A percentile compares a stretch with the other conserved stretches of the same genome.
phyloP scores from a whole-genome alignment of 2,329 filamentous ascomycete species.

The Cladosporium oxysporum region DNA sequence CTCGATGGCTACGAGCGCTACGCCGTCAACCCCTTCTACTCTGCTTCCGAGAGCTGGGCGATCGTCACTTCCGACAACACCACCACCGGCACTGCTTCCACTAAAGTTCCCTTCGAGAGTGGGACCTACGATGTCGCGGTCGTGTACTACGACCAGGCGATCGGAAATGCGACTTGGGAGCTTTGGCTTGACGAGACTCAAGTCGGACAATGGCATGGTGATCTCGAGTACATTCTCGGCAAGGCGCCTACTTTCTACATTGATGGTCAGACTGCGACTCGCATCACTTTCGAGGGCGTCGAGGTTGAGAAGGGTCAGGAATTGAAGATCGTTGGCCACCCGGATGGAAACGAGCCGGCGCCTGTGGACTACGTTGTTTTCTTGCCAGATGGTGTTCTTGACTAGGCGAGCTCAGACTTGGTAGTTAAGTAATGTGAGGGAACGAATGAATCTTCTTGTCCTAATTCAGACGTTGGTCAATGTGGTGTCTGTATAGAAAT shows the following conservation, averaged over 20 bases:
- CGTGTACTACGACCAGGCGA: constrained; percentile 65
- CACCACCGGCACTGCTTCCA: constrained; percentile 52
- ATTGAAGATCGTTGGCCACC: constrained; percentile 58
- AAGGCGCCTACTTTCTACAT: constrained; percentile 60
- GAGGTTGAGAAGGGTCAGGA: constrained; percentile 53
- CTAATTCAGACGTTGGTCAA: background rate
- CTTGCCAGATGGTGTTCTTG: constrained; percentile 55
- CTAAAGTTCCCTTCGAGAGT: constrained; percentile 49
- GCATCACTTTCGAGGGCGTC: constrained; percentile 60
- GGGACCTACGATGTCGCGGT: constrained; percentile 65
- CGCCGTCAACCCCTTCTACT: constrained; percentile 59
- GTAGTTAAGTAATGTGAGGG: background rate
- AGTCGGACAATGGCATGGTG: constrained; percentile 56
- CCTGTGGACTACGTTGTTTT: constrained; percentile 68
- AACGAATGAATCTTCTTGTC: background rate
- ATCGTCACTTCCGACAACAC: constrained; percentile 59
- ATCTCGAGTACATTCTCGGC: constrained; percentile 50
- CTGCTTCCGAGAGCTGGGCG: constrained; percentile 57
- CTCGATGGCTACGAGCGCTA: constrained; percentile 60
- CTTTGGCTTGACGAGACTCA: constrained; percentile 55
- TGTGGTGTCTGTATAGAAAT: background rate
- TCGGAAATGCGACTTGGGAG: constrained; percentile 59
- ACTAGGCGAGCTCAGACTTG: constrained; percentile 19
- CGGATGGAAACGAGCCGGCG: constrained; percentile 63
- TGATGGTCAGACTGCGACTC: constrained; percentile 65